Evolutionary conservation across 371 early-diverging fungal species (phyloP).

Genomic region (Scutellospora calospora): DNA sequence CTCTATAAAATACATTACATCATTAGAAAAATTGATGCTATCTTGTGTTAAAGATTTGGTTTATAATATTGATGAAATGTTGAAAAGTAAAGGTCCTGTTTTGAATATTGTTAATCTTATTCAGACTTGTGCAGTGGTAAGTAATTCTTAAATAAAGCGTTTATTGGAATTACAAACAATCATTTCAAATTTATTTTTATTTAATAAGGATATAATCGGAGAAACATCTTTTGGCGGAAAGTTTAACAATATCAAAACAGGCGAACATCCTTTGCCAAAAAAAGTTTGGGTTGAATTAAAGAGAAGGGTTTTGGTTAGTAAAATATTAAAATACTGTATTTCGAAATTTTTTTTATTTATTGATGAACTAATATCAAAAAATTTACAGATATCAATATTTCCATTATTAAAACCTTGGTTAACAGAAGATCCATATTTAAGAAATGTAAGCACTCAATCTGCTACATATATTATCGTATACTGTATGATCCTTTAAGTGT

Average conservation of each 20-base stretch:
- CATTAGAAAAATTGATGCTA: not conserved
- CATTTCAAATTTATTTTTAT: too few relatives aligned
- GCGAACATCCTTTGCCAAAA: conserved; percentile 52
- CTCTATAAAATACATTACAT: conserved; percentile 27
- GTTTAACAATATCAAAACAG: conserved; percentile 57
- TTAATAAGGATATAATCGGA: conserved; percentile 57
- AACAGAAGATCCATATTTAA: conserved; percentile 13
- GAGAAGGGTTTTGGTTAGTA: too few relatives aligned
- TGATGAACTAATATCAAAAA: too few relatives aligned
- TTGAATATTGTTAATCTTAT: too few relatives aligned
- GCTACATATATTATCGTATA: too few relatives aligned
- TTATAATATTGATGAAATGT: not conserved
- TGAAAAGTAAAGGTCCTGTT: too few relatives aligned
- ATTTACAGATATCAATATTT: not conserved
- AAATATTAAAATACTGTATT: too few relatives aligned
- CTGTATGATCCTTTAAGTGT: too few relatives aligned
- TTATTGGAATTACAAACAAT: too few relatives aligned
- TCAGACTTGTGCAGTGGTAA: too few relatives aligned
- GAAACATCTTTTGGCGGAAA: conserved; percentile 59
- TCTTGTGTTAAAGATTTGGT: conserved; percentile 15
- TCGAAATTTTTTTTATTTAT: too few relatives aligned
- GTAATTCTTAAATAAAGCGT: too few relatives aligned
- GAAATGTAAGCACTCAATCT: not conserved
- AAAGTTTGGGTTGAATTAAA: conserved; percentile 34
- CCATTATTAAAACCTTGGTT: conserved; percentile 35